A percentile compares a stretch with the other conserved stretches of the same genome.
These are phyloP conservation scores for Coriaria nepalensis DNA, from an alignment of 306 rosid genomes.

Conservation along the genomic window DNA sequence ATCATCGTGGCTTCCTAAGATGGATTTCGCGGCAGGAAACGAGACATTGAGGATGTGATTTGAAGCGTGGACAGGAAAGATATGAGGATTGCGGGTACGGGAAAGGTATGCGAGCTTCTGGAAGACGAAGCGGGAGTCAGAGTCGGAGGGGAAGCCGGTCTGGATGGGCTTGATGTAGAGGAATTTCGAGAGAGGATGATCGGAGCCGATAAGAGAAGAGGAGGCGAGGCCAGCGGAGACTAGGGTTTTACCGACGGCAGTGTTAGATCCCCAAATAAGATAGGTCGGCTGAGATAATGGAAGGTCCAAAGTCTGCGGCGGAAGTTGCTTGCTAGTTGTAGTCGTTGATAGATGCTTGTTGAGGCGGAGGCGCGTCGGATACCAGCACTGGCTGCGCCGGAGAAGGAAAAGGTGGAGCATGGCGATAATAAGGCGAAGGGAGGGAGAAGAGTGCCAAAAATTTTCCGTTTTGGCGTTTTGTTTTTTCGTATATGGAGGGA, in stretches of 20 bases:
- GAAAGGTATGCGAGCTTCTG: constrained; percentile 30
- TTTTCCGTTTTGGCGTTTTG: too few species aligned
- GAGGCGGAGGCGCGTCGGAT: too few species aligned
- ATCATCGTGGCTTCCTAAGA: not conserved
- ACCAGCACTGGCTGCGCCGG: too few species aligned
- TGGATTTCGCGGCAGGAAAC: constrained; percentile 13
- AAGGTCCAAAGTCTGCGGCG: constrained; percentile 21
- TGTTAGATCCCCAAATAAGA: constrained; percentile 76
- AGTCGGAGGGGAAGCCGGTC: constrained; percentile 78
- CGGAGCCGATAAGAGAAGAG: constrained; percentile 29
- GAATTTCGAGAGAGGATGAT: constrained; percentile 21
- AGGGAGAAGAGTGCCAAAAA: too few species aligned
- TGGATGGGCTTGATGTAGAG: constrained; percentile 84
- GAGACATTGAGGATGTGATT: constrained; percentile 43
- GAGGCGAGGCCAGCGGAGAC: constrained; percentile 85
- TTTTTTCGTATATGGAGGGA: too few species aligned
- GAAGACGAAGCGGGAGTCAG: constrained; percentile 73
- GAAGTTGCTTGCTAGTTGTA: not conserved
- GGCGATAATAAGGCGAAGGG: too few species aligned
- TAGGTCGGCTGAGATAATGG: constrained; percentile 71
- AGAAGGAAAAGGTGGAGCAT: too few species aligned
- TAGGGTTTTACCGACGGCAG: constrained; percentile 86
- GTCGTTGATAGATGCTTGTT: constrained; percentile 18
- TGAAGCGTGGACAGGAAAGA: constrained; percentile 38
- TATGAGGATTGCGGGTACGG: constrained; percentile 21